Percentiles rank a stretch among this genome's conserved stretches.
Conservation (phyloP, 2,329 filamentous ascomycete species). For the Trichoderma polysporum region DNA sequence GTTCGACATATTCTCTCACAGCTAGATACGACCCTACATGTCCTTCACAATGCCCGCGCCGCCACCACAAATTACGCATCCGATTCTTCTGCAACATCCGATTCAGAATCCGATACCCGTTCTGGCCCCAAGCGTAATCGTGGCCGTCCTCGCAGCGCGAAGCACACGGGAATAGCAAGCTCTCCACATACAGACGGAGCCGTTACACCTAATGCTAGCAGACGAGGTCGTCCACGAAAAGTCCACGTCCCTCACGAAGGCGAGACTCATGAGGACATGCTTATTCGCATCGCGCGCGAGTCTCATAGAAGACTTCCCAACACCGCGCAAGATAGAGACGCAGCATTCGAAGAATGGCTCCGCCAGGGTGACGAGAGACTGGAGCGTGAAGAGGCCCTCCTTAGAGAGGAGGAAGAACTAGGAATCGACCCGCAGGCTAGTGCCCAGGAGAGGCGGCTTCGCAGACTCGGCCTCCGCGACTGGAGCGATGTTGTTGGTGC, state of each 20-base stretch:
- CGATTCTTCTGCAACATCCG: slow-evolving; percentile 40
- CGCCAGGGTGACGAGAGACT: slow-evolving; percentile 32
- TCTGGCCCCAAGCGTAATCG: slow-evolving; percentile 28
- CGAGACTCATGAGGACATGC: slow-evolving; percentile 48
- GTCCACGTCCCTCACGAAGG: slow-evolving; percentile 40
- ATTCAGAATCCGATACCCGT: slow-evolving; percentile 37
- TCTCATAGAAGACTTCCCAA: slow-evolving; percentile 34
- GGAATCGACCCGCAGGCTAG: slow-evolving; percentile 24
- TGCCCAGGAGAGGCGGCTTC: slow-evolving; percentile 30
- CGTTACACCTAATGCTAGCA: slow-evolving; percentile 23
- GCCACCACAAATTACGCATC: slow-evolving; percentile 44
- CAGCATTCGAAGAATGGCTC: slow-evolving; percentile 38
- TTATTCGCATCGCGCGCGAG: slow-evolving; percentile 48
- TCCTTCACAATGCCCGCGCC: slow-evolving; percentile 66
- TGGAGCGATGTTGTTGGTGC: slow-evolving; percentile 85
- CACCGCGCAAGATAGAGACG: slow-evolving; percentile 30
- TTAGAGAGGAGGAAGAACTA: slow-evolving; percentile 22
- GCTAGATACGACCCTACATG: slow-evolving; percentile 67
- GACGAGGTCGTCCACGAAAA: slow-evolving; percentile 43
- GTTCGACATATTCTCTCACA: slow-evolving; percentile 68
- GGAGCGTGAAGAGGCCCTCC: slow-evolving; percentile 6
- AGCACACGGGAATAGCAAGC: not conserved
- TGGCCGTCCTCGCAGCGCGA: slow-evolving; percentile 30
- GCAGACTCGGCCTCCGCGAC: slow-evolving; percentile 57
- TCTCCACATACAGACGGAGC: not conserved